Evolutionary conservation across 306 rosid species (phyloP), one percentile per base, ranked within the genome.

Genomic region (Medicago arabica): DNA sequence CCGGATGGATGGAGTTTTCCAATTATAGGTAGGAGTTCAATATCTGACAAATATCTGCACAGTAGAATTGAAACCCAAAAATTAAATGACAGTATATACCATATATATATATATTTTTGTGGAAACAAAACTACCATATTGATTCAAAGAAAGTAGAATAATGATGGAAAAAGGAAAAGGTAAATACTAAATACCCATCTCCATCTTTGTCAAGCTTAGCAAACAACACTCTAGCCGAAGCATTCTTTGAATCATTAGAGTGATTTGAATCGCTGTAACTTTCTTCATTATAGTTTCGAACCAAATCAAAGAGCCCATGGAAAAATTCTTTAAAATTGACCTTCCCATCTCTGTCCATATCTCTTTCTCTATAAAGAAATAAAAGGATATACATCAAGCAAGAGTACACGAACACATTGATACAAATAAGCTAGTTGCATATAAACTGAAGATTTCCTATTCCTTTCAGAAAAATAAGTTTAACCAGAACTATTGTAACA

Each of bases 1-100:
- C 89, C 96, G n/a, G 98, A 87, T 60, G 98, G 98, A 83, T 94
- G 97, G 51, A 94, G 85, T 74, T 91, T 94, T 76, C 86, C 98
- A 76, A 91, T 88, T 76, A 94, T 73, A 77, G 96, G 89, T 41
- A 94, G 81, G 44, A 94, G 77, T 73, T 94, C 96, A 67, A 14
- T 80, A 83, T 87, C 86, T 59, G 97, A 89, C 82, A 94, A 86
- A 82, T 46, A 82, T 41, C 98, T 94, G 82, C 47, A 60, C 31
- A 58, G 62, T 68, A n/a, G 43, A 55, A 75, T 79, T 14, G 51
- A 75, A 54, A 77, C 9, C 75, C 34, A 68, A 58, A n/a, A 46
- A 69, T 54, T 46, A 23, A 83, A 50, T 41, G 54, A 75, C 46
- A 72, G 53, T 60, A 62, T 23, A 75, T 34, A 51, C n/a, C n/a